Base-by-base conservation (phyloP, 2,329 filamentous ascomycete genomes). In the Aspergillus persii region DNA sequence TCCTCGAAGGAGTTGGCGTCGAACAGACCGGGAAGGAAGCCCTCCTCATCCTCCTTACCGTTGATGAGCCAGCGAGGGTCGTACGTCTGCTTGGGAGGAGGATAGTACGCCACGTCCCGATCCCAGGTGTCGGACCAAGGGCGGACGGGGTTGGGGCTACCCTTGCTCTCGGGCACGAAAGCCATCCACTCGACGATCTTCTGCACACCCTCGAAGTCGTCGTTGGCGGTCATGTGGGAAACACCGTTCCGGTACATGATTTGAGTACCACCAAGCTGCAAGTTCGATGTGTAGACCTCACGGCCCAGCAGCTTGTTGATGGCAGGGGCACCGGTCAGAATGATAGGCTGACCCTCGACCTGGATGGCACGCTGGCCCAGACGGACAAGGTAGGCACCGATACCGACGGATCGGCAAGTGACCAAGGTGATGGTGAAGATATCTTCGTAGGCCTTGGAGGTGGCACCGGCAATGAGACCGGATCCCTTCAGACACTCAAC, bases 171-270 rank as follows among this genome's bases (percentile, higher is more conserved):
- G 29, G 95, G 95, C 31, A 99, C 90, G 72, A 92, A 99, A 2
- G 94, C 95, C 84, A 99, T 87, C 95, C 95, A 99, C 76, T 96
- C 90, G 53, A 98, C 92, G 74, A 99, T 98, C 84, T 96, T 96
- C 71, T 91, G 92, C 26, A 99, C 91, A 86, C 95, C 95, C 71
- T 94, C 93, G 70, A 99, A 98, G 81, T 99, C 95, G 72, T 99
- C 94, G 68, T 89, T 90, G 71, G 95, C 95, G 67, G 94, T 97
- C 91, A 98, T 94, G 83, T 99, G 95, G 26, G 95, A 98, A 47
- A 99, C 95, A 86, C 95, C 95, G 76, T 99, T 99, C 81, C 91
- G 93, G 87, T 99, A 98, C 95, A 99, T 99, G 85, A 99, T 99
- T 80, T 99, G 95, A n/a, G 95, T 99, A 69, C 95, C 95, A 87